Conservation (phyloP, 345 rosid genomes). For the Eutrema japonicum region DNA sequence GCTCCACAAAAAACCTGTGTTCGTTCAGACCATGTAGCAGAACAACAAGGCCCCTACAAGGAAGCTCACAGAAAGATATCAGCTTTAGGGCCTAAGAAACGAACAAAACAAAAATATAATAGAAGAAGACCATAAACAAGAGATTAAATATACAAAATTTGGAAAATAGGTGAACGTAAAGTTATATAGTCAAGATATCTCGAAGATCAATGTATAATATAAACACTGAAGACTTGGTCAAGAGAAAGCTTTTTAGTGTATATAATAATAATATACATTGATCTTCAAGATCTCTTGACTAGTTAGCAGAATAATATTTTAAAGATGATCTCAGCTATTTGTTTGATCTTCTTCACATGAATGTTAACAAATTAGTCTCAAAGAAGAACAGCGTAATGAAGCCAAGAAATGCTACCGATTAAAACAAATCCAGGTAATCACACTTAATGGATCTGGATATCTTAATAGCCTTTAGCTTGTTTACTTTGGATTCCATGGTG, state of each 20-base stretch:
- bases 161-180: neutral
- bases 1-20: slow-evolving; percentile 67
- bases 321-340: slow-evolving; percentile 12
- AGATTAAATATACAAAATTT: neutral
- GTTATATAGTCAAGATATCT: slow-evolving; percentile 12
- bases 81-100: slow-evolving; percentile 32
- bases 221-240: slow-evolving; percentile 6
- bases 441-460: neutral
- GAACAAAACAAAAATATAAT: slow-evolving; percentile 5
- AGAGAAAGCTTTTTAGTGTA: neutral
- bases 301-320: neutral
- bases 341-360: slow-evolving; percentile 20
- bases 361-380: neutral
- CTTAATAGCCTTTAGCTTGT: neutral
- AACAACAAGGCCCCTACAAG: slow-evolving; percentile 78
- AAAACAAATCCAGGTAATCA: neutral
- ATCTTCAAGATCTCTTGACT: slow-evolving; percentile 19
- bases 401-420: neutral
- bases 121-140: slow-evolving; percentile 11
- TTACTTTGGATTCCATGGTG: too few relatives aligned
- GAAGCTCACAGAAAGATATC: slow-evolving; percentile 31
- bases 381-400: slow-evolving; percentile 6
- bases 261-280: neutral
- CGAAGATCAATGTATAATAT: slow-evolving; percentile 9
- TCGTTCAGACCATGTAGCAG: slow-evolving; percentile 91